Conservation (phyloP, 1,139 yeast species). For the Zygosaccharomyces pseudobailii region DNA sequence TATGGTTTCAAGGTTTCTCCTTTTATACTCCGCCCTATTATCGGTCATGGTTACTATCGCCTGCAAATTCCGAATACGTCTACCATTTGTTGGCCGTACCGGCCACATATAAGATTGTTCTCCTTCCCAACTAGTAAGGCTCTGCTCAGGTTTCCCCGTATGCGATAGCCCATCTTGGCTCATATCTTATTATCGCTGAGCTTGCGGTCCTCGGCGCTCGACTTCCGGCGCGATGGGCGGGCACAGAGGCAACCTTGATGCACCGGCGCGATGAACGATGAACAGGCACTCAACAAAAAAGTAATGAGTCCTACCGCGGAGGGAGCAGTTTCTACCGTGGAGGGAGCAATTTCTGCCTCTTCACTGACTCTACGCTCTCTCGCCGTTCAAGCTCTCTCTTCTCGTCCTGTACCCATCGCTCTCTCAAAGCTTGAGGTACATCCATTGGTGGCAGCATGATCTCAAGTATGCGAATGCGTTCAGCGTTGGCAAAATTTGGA, state of each 20-base stretch:
- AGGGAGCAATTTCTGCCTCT: background rate
- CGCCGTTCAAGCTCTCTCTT: conserved; percentile 8
- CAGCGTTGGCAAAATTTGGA: conserved; percentile 50
- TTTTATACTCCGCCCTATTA: background rate
- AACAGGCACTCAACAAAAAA: background rate
- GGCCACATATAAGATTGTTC: background rate
- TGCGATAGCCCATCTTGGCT: background rate
- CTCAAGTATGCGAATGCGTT: conserved; percentile 70
- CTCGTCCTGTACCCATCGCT: conserved; percentile 44
- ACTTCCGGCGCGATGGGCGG: background rate
- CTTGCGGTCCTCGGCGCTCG: conserved; percentile 3
- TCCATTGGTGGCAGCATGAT: conserved; percentile 75
- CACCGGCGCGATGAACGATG: background rate
- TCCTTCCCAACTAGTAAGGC: background rate
- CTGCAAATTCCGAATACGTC: background rate
- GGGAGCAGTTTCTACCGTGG: background rate
- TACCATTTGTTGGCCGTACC: background rate
- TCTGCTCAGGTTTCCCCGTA: background rate
- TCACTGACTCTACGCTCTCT: background rate
- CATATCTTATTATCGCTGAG: background rate
- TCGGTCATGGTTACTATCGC: background rate
- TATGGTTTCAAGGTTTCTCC: background rate
- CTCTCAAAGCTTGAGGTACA: conserved; percentile 67
- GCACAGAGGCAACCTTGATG: background rate
- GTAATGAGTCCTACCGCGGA: background rate